Conservation (phyloP, 768 basidiomycete species). For the Paxillus ammoniavirescens region DNA sequence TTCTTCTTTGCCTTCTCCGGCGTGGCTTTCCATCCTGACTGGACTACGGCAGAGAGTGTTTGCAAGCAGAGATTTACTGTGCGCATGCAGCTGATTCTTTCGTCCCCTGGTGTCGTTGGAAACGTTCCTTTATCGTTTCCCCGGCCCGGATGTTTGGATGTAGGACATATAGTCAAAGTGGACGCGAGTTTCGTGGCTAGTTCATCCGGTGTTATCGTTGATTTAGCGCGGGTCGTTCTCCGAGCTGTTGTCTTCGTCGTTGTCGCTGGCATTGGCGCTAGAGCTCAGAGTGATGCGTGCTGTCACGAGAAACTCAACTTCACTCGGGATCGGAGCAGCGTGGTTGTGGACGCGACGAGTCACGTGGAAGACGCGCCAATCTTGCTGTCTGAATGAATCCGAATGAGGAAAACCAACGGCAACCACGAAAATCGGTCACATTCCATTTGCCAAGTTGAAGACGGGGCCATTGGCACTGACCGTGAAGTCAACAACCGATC, state of each 20-base stretch:
- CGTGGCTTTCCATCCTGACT: conserved; percentile 59
- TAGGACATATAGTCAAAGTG: conserved; percentile 26
- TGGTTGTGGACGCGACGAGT: too few relatives aligned
- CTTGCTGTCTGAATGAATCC: too few relatives aligned
- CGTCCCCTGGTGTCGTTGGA: conserved; percentile 31
- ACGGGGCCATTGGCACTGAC: too few relatives aligned
- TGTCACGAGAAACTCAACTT: too few relatives aligned
- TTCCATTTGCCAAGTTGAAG: too few relatives aligned
- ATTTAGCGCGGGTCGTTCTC: conserved; percentile 14
- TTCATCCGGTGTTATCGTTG: neutral
- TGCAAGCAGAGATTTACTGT: conserved; percentile 63
- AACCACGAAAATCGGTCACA: too few relatives aligned
- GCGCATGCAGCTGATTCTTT: conserved; percentile 53
- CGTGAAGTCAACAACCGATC: too few relatives aligned
- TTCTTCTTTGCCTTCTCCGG: conserved; percentile 23
- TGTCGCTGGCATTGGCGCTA: conserved; percentile 10
- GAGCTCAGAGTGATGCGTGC: too few relatives aligned
- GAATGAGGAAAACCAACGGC: too few relatives aligned
- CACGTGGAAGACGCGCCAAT: too few relatives aligned
- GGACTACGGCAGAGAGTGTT: conserved; percentile 46
- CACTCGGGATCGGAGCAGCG: too few relatives aligned
- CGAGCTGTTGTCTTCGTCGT: conserved; percentile 5
- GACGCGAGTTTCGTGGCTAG: conserved; percentile 21
- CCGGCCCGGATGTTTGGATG: conserved; percentile 27
- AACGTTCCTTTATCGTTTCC: neutral